phyloP scores from a whole-genome alignment of 169 alveolate species.

The Haemoproteus tartakovskyi region DNA sequence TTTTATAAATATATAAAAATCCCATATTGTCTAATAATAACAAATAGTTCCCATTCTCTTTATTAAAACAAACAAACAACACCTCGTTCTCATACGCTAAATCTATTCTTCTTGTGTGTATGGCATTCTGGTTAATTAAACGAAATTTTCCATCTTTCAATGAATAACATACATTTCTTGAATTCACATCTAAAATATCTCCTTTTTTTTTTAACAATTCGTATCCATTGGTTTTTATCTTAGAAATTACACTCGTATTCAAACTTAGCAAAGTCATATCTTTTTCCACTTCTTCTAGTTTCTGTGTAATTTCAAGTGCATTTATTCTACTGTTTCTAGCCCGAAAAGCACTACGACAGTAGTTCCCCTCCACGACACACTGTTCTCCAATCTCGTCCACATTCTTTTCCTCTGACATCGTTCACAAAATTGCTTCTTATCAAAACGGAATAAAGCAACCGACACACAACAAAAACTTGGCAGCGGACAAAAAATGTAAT shows the following conservation, averaged over 20 bases:
- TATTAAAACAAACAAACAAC: conserved; percentile 26
- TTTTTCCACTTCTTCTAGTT: conserved; percentile 6
- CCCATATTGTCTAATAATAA: conserved; percentile 46
- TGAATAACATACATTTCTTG: conserved; percentile 51
- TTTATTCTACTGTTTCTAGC: conserved; percentile 21
- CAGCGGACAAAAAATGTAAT: too few relatives aligned
- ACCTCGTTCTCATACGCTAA: conserved; percentile 56
- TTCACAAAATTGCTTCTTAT: too few relatives aligned
- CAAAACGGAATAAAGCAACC: too few relatives aligned
- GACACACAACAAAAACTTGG: too few relatives aligned
- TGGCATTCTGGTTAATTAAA: conserved; percentile 57
- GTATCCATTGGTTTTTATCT: conserved; percentile 36
- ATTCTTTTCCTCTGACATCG: conserved; percentile 3
- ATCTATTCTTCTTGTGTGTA: conserved; percentile 45
- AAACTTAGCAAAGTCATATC: conserved; percentile 7
- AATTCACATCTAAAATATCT: conserved; percentile 50
- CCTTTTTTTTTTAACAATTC: conserved; percentile 62
- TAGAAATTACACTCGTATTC: conserved; percentile 34
- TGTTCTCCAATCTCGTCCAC: conserved; percentile 26
- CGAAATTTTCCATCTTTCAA: conserved; percentile 56
- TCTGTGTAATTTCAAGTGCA: background rate
- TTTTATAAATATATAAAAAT: conserved; percentile 40
- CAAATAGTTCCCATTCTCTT: conserved; percentile 44
- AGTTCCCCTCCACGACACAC: conserved; percentile 18
- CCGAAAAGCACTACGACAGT: conserved; percentile 11